A percentile compares a stretch with the other conserved stretches of the same genome.
These are phyloP conservation scores for Cladophialophora psammophila DNA, from an alignment of 2,329 filamentous ascomycete genomes.

Conservation along the genomic window DNA sequence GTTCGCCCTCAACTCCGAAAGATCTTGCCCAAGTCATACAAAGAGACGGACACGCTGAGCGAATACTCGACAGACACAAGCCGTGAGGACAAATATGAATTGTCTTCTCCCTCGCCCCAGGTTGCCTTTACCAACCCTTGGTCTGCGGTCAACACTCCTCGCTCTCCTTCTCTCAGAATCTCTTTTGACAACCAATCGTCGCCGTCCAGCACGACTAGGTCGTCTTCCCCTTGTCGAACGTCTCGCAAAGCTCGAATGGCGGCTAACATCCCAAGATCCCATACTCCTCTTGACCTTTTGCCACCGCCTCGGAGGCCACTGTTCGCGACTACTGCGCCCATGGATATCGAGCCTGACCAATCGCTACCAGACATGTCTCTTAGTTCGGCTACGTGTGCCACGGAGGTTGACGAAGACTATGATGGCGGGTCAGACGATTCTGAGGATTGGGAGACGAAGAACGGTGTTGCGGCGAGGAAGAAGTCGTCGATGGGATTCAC, in stretches of 20 bases:
- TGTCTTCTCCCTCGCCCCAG: slow-evolving; percentile 50
- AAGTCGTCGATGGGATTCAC: slow-evolving; percentile 29
- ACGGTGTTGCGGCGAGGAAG: slow-evolving; percentile 16
- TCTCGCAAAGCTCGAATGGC: slow-evolving; percentile 24
- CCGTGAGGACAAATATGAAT: slow-evolving; percentile 44
- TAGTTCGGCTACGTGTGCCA: slow-evolving; percentile 4
- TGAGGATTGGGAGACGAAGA: slow-evolving; percentile 15
- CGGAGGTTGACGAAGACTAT: slow-evolving; percentile 33
- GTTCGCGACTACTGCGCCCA: slow-evolving; percentile 9
- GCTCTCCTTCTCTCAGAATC: slow-evolving; percentile 38
- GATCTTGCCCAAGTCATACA: slow-evolving; percentile 40
- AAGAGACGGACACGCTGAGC: slow-evolving; percentile 46
- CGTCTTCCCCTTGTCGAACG: slow-evolving; percentile 25
- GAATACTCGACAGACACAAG: slow-evolving; percentile 54
- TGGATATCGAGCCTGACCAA: too few species aligned
- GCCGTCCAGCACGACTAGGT: slow-evolving; percentile 29
- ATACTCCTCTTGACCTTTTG: slow-evolving; percentile 32
- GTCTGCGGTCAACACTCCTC: slow-evolving; percentile 53
- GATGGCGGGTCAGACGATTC: slow-evolving; percentile 33
- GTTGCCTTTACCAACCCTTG: slow-evolving; percentile 50
- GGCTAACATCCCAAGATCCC: slow-evolving; percentile 32
- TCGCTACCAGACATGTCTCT: slow-evolving; percentile 21
- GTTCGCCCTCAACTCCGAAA: slow-evolving; percentile 30
- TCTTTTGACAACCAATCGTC: slow-evolving; percentile 35
- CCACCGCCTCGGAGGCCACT: slow-evolving; percentile 30